Evolutionary conservation across 192 early-diverging fungal species (phyloP).

Genomic region (Linnemannia zychae): DNA sequence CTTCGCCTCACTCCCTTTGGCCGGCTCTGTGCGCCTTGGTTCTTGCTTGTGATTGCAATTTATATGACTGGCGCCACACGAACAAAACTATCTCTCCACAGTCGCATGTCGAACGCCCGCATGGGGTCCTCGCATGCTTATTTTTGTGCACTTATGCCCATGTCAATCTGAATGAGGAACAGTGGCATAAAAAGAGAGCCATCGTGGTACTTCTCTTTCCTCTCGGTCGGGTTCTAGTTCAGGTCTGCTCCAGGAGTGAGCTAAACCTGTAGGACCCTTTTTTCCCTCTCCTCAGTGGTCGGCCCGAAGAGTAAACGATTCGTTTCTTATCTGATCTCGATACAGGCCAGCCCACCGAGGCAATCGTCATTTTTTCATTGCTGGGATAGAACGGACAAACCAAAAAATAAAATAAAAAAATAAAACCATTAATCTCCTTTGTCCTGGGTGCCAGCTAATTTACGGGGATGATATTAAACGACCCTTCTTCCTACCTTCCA

Average conservation of each 20-base stretch:
- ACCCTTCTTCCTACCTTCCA: neutral
- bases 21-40: neutral
- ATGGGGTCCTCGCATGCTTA: neutral
- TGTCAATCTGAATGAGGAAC: neutral
- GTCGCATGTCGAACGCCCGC: neutral
- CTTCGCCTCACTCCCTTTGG: neutral
- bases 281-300: neutral
- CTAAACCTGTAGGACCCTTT: neutral
- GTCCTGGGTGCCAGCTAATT: neutral
- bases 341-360: neutral
- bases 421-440: neutral
- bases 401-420: neutral
- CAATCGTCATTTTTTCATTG: neutral
- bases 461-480: neutral
- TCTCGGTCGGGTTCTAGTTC: neutral
- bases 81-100: neutral
- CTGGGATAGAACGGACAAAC: slow-evolving; percentile 10
- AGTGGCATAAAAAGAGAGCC: neutral
- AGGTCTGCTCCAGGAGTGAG: neutral
- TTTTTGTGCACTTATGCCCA: neutral
- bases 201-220: neutral
- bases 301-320: too few species aligned
- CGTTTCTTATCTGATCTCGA: slow-evolving; percentile 25
- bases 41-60: neutral
- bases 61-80: neutral